Conservation (phyloP, 2,329 filamentous ascomycete genomes). For the Coleophoma crateriformis region DNA sequence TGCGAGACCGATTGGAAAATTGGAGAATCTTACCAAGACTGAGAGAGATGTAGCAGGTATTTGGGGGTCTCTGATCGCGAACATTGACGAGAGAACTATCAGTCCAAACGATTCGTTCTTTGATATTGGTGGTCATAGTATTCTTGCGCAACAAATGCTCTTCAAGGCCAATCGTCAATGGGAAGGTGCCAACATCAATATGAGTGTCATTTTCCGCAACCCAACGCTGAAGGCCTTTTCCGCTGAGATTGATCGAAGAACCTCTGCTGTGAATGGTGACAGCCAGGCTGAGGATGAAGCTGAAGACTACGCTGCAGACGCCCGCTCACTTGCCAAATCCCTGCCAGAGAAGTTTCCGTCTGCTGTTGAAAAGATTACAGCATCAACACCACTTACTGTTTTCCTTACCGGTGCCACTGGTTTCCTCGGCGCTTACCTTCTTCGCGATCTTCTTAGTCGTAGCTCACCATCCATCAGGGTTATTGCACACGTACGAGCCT, state of each 20-base stretch:
- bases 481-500: conserved; percentile 71
- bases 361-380: conserved; percentile 21
- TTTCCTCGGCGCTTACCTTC: conserved; percentile 78
- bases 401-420: conserved; percentile 88
- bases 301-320: conserved; percentile 38
- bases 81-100: conserved; percentile 63
- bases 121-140: conserved; percentile 73
- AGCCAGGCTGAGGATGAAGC: conserved; percentile 36
- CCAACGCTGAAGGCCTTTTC: conserved; percentile 50
- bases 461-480: conserved; percentile 51
- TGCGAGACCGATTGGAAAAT: conserved; percentile 39
- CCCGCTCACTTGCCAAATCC: conserved; percentile 32
- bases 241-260: conserved; percentile 42
- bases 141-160: conserved; percentile 77
- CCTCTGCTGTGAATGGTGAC: conserved; percentile 18
- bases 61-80: conserved; percentile 67
- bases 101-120: conserved; percentile 64
- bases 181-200: conserved; percentile 59
- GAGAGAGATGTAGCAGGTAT: conserved; percentile 64
- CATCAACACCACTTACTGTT: conserved; percentile 45
- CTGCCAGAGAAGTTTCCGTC: conserved; percentile 32
- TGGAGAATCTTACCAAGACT: conserved; percentile 44
- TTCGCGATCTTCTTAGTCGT: conserved; percentile 67
- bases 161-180: conserved; percentile 61
- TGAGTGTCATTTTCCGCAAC: conserved; percentile 65